Percentiles rank a stretch among this genome's conserved stretches.
Evolutionary conservation across 257 asterid species (phyloP).

Genomic region (Solanum dulcamara): DNA sequence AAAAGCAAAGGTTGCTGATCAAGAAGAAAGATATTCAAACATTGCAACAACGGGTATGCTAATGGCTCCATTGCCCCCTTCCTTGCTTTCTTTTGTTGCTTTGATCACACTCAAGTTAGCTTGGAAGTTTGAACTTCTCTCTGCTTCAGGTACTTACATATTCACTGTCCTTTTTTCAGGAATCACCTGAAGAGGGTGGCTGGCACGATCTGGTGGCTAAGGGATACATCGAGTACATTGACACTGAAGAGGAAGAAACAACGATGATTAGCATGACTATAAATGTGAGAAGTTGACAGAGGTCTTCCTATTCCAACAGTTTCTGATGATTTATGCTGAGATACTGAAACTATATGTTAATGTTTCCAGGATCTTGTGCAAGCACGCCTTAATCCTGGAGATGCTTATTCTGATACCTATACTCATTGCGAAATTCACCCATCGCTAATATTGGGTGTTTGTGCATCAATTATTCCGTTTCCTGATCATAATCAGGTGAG

Average conservation of each 20-base stretch:
- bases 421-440: slow-evolving; percentile 99
- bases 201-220: slow-evolving; percentile 86
- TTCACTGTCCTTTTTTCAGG: slow-evolving; percentile 30
- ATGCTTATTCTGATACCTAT: slow-evolving; percentile 83
- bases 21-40: slow-evolving; percentile 75
- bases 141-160: not conserved
- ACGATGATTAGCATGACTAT: slow-evolving; percentile 99
- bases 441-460: slow-evolving; percentile 88
- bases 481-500: slow-evolving; percentile 98
- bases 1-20: slow-evolving; percentile 79
- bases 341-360: slow-evolving; percentile 14
- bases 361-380: slow-evolving; percentile 57
- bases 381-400: slow-evolving; percentile 64
- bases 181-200: slow-evolving; percentile 85
- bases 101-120: not conserved
- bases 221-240: slow-evolving; percentile 86
- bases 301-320: not conserved
- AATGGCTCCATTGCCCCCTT: not conserved
- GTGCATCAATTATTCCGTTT: slow-evolving; percentile 96
- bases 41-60: slow-evolving; percentile 77
- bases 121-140: not conserved
- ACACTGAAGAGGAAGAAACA: slow-evolving; percentile 96
- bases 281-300: slow-evolving; percentile 34
- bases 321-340: not conserved
- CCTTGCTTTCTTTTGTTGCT: not conserved